phyloP scores from a whole-genome alignment of 2,329 filamentous ascomycete genomes.

The Alternaria gansuensis region DNA sequence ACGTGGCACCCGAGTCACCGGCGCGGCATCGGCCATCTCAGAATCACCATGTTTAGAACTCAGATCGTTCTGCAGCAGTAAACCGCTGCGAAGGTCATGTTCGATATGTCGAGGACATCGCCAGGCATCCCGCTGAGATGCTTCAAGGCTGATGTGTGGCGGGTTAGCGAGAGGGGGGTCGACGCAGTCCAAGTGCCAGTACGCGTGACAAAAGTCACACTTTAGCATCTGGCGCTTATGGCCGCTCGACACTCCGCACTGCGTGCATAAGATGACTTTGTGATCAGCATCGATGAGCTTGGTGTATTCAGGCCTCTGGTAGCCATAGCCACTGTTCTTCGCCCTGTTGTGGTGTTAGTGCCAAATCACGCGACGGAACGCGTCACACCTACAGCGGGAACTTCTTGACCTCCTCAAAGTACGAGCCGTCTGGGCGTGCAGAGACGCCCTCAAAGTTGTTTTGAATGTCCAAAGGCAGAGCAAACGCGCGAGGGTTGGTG shows the following conservation, averaged over 20 bases:
- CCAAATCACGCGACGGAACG: constrained; percentile 35
- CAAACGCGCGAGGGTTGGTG: constrained; percentile 75
- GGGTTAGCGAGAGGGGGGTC: constrained; percentile 83
- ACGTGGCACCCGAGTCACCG: constrained; percentile 48
- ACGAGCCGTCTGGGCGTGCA: constrained; percentile 79
- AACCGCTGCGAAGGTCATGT: constrained; percentile 67
- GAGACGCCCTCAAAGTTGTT: constrained; percentile 81
- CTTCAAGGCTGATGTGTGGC: constrained; percentile 64
- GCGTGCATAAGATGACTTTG: constrained; percentile 78
- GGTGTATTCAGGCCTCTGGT: constrained; percentile 56
- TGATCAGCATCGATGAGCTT: constrained; percentile 77
- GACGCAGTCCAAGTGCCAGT: constrained; percentile 93
- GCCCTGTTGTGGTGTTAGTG: constrained; percentile 46
- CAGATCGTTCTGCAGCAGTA: constrained; percentile 47
- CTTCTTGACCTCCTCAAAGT: constrained; percentile 72
- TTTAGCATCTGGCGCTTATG: constrained; percentile 77
- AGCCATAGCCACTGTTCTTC: constrained; percentile 54
- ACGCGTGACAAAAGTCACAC: constrained; percentile 81
- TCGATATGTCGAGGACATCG: constrained; percentile 88
- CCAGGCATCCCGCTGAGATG: constrained; percentile 74
- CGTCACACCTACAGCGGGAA: constrained; percentile 65
- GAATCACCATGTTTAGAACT: constrained; percentile 39
- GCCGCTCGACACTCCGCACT: constrained; percentile 73
- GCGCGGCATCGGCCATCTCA: constrained; percentile 42
- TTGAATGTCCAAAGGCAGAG: constrained; percentile 73